These are phyloP conservation scores for Bullera alba DNA, from an alignment of 768 basidiomycete genomes.

Conservation along the genomic window DNA sequence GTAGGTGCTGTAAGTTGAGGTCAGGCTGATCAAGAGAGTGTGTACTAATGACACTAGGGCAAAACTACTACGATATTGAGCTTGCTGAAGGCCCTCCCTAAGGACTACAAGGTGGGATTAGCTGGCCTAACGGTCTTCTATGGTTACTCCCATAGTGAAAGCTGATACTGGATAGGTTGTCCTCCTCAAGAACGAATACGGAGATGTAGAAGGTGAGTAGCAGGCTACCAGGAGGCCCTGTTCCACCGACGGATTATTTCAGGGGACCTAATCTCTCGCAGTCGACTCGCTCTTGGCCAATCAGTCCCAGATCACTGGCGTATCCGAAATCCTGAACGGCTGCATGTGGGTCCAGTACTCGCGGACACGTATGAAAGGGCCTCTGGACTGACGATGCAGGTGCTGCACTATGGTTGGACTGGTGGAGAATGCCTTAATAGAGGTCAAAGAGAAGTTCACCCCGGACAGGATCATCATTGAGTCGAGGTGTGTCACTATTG, in stretches of 20 bases:
- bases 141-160: background rate
- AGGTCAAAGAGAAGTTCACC: conserved; percentile 70
- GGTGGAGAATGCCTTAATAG: conserved; percentile 81
- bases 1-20: conserved; percentile 19
- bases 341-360: conserved; percentile 63
- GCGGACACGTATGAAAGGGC: background rate
- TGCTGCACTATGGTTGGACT: conserved; percentile 92
- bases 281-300: conserved; percentile 87
- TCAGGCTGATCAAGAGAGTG: background rate
- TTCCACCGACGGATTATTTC: background rate
- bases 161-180: conserved; percentile 52
- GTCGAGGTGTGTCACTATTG: conserved; percentile 83
- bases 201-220: conserved; percentile 83
- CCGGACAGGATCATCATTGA: conserved; percentile 93
- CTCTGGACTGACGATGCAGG: conserved; percentile 50
- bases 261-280: too few species aligned
- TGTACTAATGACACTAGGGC: conserved; percentile 14
- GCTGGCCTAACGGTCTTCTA: background rate
- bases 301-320: conserved; percentile 68
- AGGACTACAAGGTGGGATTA: conserved; percentile 59
- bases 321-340: conserved; percentile 92
- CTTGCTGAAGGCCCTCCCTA: conserved; percentile 70
- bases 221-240: background rate
- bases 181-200: conserved; percentile 92
- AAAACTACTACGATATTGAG: conserved; percentile 59